Conservation (phyloP, 2,329 filamentous ascomycete species). For the Akanthomyces uredinophilus region DNA sequence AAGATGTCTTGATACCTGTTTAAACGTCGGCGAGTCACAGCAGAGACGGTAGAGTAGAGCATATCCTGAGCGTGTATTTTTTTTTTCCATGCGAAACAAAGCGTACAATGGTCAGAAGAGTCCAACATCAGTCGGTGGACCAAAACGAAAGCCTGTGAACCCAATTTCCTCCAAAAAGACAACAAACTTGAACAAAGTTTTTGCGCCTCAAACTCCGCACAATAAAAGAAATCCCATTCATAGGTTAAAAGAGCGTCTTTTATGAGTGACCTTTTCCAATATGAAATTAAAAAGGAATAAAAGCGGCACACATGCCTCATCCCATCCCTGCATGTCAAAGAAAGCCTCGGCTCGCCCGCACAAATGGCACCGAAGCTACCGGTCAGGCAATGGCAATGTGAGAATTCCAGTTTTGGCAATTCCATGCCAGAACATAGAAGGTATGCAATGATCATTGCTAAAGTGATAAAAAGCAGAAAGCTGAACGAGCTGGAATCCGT, state of each 20-base stretch:
- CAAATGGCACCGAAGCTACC: not conserved
- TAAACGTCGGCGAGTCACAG: not conserved
- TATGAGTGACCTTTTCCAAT: not conserved
- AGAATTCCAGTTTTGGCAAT: not conserved
- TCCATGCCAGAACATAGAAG: not conserved
- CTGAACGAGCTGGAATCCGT: not conserved
- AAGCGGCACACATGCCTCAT: not conserved
- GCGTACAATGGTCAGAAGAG: not conserved
- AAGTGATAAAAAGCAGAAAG: not conserved
- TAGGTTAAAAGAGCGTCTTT: slow-evolving; percentile 9
- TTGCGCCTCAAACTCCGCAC: not conserved
- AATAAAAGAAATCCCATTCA: not conserved
- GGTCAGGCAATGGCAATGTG: not conserved
- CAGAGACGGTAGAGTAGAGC: not conserved
- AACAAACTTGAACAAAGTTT: not conserved
- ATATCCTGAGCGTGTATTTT: slow-evolving; percentile 4
- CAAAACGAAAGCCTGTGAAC: not conserved
- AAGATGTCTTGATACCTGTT: not conserved
- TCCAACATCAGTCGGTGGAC: not conserved
- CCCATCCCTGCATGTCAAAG: not conserved
- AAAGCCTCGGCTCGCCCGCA: too few species aligned
- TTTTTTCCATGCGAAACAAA: not conserved
- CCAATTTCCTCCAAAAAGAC: not conserved
- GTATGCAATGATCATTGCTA: not conserved
- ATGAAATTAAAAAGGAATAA: slow-evolving; percentile 7